These are phyloP conservation scores for Tolypocladium guangdongense DNA, from an alignment of 2,329 filamentous ascomycete species.

Conservation along the genomic window DNA sequence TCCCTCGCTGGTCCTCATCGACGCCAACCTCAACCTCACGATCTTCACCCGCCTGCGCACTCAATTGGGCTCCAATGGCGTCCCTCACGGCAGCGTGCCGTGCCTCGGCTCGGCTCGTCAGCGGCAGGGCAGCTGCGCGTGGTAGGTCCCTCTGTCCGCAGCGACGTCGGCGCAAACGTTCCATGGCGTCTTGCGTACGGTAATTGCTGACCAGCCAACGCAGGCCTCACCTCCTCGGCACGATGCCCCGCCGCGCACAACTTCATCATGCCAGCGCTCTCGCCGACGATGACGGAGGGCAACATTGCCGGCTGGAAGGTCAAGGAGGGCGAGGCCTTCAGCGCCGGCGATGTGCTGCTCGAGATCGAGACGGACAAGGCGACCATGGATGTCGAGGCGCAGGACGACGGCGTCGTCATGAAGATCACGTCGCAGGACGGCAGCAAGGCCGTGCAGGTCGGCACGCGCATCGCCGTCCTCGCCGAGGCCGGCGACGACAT, in stretches of 20 bases:
- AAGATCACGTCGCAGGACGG: conserved; percentile 71
- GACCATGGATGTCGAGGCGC: conserved; percentile 88
- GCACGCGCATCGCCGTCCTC: conserved; percentile 69
- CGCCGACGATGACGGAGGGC: conserved; percentile 88
- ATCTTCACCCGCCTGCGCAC: conserved; percentile 7
- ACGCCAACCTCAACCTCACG: not conserved
- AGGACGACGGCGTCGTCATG: conserved; percentile 76
- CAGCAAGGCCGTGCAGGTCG: conserved; percentile 66
- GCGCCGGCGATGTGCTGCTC: conserved; percentile 74
- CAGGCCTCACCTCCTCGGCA: conserved; percentile 55
- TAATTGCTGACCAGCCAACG: conserved; percentile 2
- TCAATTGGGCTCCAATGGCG: conserved; percentile 42
- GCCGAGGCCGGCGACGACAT: conserved; percentile 76
- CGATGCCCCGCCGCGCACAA: conserved; percentile 65
- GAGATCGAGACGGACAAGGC: conserved; percentile 94
- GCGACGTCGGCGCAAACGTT: not conserved
- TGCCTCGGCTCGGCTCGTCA: conserved; percentile 48
- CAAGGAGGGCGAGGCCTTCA: conserved; percentile 76
- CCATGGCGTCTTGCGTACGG: not conserved
- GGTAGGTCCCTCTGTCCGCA: conserved; percentile 31
- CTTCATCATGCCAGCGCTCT: conserved; percentile 84
- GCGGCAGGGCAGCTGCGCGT: conserved; percentile 38
- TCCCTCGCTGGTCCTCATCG: conserved; percentile 8
- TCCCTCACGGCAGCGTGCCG: conserved; percentile 55
- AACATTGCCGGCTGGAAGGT: conserved; percentile 79